Conservation (phyloP, 208 protist species). For the Leishmania major region DNA sequence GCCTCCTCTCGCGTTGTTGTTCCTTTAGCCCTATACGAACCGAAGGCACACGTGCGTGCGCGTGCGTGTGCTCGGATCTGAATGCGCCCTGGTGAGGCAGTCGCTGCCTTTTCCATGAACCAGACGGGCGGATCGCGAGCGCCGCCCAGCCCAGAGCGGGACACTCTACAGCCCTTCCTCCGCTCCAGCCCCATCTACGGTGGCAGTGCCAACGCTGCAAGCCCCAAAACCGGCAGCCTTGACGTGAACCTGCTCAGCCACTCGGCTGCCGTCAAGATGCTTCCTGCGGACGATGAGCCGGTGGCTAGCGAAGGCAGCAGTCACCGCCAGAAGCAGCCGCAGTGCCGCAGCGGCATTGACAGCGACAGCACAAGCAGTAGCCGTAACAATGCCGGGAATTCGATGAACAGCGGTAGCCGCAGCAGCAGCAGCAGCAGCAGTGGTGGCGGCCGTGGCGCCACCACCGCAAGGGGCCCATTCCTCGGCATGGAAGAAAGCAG, state of each 20-base stretch:
- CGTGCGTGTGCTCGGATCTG: neutral
- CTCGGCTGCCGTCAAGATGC: neutral
- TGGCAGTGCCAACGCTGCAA: neutral
- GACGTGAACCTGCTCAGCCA: neutral
- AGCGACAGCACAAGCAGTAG: neutral
- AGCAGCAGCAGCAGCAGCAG: neutral
- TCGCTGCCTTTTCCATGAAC: neutral
- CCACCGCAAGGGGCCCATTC: neutral
- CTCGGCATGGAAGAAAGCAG: neutral
- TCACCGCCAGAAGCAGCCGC: neutral
- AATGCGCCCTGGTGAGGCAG: neutral
- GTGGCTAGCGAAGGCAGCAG: neutral
- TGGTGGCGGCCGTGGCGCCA: neutral
- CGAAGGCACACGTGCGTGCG: neutral
- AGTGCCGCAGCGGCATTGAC: neutral
- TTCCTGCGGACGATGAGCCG: neutral
- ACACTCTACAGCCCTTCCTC: neutral
- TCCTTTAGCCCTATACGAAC: neutral
- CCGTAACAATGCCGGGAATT: neutral
- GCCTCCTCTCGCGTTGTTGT: too few species aligned
- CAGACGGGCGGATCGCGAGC: neutral
- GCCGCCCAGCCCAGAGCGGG: neutral
- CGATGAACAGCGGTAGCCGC: neutral
- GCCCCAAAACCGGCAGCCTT: neutral
- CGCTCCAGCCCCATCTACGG: neutral